Evolutionary conservation across 2,329 filamentous ascomycete species (phyloP), one percentile per base, ranked within the genome.

Genomic region (Aureobasidium uvarum): DNA sequence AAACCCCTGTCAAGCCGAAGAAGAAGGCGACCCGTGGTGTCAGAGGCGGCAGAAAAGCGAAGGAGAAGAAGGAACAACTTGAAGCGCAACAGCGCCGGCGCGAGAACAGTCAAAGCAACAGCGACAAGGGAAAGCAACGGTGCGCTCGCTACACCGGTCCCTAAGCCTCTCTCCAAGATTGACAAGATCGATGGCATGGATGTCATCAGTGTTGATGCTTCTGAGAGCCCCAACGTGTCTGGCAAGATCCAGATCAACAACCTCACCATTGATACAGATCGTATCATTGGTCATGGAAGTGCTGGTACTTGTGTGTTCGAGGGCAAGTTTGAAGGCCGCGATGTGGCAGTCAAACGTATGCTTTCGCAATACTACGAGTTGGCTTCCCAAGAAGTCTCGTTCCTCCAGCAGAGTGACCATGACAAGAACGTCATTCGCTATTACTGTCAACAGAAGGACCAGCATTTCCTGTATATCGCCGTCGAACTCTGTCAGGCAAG

Each of bases 361-460:
- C 82, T 98, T 67, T 91, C 94, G 39, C 91, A 96, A 70, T 97
- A 97, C 72, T 97, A 93, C 74, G 94, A 96, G 69, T 91, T 99
- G 70, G 95, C 95, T 0, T 92, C 91, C 13, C 92, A 96, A 72
- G 95, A 99, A 78, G 96, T 96, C 1, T 89, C 89, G 67, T 82
- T 98, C 62, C 79, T 99, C 13, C 85, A 96, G 67, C 92, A 97
- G 76, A 97, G 93, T 73, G 95, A 99, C 71, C 91, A 97, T 72
- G 95, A 99, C 73, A 89, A 90, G 14, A 98, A 99, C 75, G 94
- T 99, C 48, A 96, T 99, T 69, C 91, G 94, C 45, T 99, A 99
- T 74, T 97, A 92, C 73, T 92, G 93, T 56, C 93, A 96, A 72
- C 91, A 96, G 72, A 88, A 90, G 71, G 91, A 92, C 13, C 86